These are phyloP conservation scores for Umbelopsis isabellina DNA, from an alignment of 192 early-diverging fungal species.

Conservation along the genomic window DNA sequence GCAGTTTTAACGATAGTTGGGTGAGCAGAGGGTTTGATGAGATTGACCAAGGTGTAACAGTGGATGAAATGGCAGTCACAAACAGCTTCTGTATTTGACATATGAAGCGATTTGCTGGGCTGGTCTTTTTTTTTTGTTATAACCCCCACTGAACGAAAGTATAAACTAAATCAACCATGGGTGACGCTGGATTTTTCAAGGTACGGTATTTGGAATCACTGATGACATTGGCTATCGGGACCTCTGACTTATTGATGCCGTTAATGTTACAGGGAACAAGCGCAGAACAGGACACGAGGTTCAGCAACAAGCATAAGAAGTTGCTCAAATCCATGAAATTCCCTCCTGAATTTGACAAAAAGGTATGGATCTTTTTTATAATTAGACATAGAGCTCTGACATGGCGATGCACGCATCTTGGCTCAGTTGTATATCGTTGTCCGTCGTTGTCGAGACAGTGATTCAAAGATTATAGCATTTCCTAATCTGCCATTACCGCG, in stretches of 20 bases:
- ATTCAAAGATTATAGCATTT: no score
- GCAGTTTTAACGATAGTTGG: no score
- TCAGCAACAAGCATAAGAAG: slow-evolving; percentile 84
- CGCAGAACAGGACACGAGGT: slow-evolving; percentile 76
- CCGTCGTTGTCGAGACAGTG: no score
- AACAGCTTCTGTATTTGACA: no score
- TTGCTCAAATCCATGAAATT: slow-evolving; percentile 79
- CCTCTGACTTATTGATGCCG: neutral
- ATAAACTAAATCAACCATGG: slow-evolving; percentile 23
- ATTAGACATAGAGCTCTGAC: no score
- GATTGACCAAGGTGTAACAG: no score
- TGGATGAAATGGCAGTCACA: no score
- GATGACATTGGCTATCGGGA: neutral
- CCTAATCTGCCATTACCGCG: neutral
- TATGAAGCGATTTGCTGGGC: no score
- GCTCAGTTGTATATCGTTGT: no score
- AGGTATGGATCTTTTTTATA: slow-evolving; percentile 49
- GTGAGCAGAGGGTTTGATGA: no score
- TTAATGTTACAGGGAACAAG: slow-evolving; percentile 63
- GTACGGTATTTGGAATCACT: slow-evolving; percentile 23
- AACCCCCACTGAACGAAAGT: neutral
- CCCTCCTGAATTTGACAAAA: slow-evolving; percentile 73
- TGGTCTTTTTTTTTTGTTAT: no score
- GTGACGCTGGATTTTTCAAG: slow-evolving; percentile 52
- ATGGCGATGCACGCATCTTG: no score